Conservation (phyloP, 768 basidiomycete species). For the Favolaschia claudopus region DNA sequence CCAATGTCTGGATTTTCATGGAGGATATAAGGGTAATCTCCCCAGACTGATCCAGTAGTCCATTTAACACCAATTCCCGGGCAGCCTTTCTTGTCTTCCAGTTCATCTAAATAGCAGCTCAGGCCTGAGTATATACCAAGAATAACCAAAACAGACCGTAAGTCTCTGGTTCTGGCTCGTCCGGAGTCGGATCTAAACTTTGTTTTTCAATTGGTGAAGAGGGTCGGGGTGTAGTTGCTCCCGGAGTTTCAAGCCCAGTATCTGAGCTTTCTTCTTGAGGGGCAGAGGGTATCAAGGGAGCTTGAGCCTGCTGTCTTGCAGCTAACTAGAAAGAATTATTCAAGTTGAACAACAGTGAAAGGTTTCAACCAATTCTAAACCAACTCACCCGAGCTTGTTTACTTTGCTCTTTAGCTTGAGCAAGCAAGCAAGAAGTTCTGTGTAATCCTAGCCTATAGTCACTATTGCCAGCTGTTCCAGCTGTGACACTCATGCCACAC, state of each 20-base stretch:
- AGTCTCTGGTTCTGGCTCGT: neutral
- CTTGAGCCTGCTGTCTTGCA: neutral
- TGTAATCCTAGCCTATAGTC: slow-evolving; percentile 2
- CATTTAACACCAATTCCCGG: slow-evolving; percentile 5
- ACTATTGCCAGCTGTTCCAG: slow-evolving; percentile 8
- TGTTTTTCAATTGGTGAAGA: slow-evolving; percentile 4
- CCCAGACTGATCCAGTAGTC: slow-evolving; percentile 7
- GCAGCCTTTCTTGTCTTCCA: neutral
- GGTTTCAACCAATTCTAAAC: too few species aligned
- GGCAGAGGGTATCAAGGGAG: neutral
- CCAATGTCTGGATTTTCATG: slow-evolving; percentile 9
- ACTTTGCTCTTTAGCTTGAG: neutral
- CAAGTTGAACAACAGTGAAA: neutral
- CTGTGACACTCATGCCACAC: neutral
- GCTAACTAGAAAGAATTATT: slow-evolving; percentile 8
- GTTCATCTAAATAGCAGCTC: neutral
- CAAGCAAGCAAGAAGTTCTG: slow-evolving; percentile 10
- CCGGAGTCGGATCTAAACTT: neutral
- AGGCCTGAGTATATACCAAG: neutral
- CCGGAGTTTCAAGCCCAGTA: neutral
- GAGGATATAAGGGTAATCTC: slow-evolving; percentile 12
- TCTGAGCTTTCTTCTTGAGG: neutral
- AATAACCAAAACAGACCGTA: slow-evolving; percentile 3
- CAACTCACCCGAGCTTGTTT: slow-evolving; percentile 2
- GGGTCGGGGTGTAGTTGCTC: slow-evolving; percentile 11